Conservation (phyloP, 1,284 basidiomycete genomes). For the Cryptococcus maquisensis region DNA sequence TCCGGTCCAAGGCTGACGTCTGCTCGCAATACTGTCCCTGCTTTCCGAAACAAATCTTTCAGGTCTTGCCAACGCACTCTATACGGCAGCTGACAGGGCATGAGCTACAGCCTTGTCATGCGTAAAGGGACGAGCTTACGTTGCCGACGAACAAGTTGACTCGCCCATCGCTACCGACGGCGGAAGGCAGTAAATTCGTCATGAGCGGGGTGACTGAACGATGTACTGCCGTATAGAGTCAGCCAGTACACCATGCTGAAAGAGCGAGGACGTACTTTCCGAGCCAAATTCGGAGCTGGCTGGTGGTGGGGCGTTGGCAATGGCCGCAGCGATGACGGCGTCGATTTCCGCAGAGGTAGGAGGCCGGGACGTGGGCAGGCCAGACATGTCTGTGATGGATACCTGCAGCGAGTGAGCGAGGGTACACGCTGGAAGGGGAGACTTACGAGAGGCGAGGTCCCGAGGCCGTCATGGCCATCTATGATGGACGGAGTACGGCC, state of each 20-base stretch:
- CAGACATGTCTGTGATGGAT: conserved; percentile 1
- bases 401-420: conserved; percentile 1
- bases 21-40: conserved; percentile 89
- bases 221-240: conserved; percentile 15
- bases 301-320: conserved; percentile 44
- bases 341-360: conserved; percentile 47
- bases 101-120: conserved; percentile 6
- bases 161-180: conserved; percentile 62
- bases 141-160: conserved; percentile 89
- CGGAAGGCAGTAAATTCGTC: conserved; percentile 47
- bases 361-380: conserved; percentile 21
- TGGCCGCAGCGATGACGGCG: conserved; percentile 45
- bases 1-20: conserved; percentile 90
- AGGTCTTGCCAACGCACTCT: conserved; percentile 95
- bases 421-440: background rate
- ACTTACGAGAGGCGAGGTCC: background rate
- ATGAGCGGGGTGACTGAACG: conserved; percentile 42
- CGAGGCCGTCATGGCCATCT: conserved; percentile 6
- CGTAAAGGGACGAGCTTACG: conserved; percentile 52
- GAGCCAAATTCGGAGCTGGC: conserved; percentile 22
- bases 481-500: background rate
- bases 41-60: conserved; percentile 92
- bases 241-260: background rate
- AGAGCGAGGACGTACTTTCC: conserved; percentile 21
- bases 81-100: conserved; percentile 67